Percentiles rank a stretch among this genome's conserved stretches.
These are phyloP conservation scores for Blastocystis sp. DNA, from an alignment of 352 stramenopile genomes.

Conservation along the genomic window DNA sequence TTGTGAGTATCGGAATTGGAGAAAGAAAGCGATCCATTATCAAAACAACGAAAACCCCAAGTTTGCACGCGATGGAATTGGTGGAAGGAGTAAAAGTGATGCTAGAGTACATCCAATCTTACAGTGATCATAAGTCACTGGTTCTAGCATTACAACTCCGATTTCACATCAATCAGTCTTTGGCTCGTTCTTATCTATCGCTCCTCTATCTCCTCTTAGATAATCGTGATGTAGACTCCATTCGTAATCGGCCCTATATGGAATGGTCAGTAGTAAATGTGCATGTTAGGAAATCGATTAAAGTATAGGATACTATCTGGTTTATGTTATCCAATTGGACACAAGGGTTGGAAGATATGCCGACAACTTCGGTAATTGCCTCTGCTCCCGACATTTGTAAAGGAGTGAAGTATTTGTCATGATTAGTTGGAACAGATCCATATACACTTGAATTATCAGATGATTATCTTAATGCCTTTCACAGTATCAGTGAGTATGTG, in stretches of 20 bases:
- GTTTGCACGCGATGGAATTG: neutral
- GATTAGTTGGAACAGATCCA: neutral
- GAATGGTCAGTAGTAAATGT: constrained; percentile 16
- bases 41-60: neutral
- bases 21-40: constrained; percentile 36
- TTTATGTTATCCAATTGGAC: constrained; percentile 37
- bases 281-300: neutral
- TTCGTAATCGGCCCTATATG: neutral
- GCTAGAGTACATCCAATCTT: neutral
- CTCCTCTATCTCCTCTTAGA: constrained; percentile 9
- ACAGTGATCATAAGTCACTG: neutral
- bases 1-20: neutral
- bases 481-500: neutral
- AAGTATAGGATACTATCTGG: constrained; percentile 24
- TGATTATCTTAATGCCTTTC: neutral
- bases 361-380: neutral
- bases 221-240: constrained; percentile 9
- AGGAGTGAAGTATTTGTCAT: neutral
- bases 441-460: neutral
- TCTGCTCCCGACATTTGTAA: neutral
- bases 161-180: neutral
- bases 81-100: constrained; percentile 49
- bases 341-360: neutral
- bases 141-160: neutral
- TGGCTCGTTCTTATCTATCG: neutral